Evolutionary conservation across 2,329 filamentous ascomycete species (phyloP).

Genomic region (Curvularia sp.): DNA sequence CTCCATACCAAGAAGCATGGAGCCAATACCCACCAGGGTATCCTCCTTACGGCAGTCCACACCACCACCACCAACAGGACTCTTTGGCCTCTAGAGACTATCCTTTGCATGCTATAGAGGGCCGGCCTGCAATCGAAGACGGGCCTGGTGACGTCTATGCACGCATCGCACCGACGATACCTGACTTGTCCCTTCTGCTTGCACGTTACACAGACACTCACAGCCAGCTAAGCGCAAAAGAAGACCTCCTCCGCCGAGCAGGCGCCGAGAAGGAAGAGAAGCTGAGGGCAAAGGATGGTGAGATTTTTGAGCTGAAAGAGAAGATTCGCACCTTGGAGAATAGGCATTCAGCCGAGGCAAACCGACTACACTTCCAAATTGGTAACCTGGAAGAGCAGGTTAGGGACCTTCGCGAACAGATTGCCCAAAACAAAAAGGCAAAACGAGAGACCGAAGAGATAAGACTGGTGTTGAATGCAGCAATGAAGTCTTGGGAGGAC

Average conservation of each 20-base stretch:
- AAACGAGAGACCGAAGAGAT: slow-evolving; percentile 50
- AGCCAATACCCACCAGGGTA: slow-evolving; percentile 47
- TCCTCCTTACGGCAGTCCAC: slow-evolving; percentile 45
- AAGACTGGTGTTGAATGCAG: slow-evolving; percentile 40
- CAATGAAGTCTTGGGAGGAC: slow-evolving; percentile 52
- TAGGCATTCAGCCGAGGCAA: slow-evolving; percentile 60
- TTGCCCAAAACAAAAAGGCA: slow-evolving; percentile 55
- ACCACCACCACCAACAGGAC: slow-evolving; percentile 44
- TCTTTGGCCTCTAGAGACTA: slow-evolving; percentile 48
- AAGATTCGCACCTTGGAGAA: slow-evolving; percentile 59
- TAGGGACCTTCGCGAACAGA: slow-evolving; percentile 59
- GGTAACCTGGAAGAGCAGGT: slow-evolving; percentile 61
- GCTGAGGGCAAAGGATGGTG: slow-evolving; percentile 60
- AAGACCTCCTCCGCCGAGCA: slow-evolving; percentile 59
- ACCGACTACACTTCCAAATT: slow-evolving; percentile 60
- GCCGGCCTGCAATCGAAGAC: slow-evolving; percentile 45
- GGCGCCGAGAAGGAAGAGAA: slow-evolving; percentile 60
- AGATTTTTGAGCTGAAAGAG: slow-evolving; percentile 60
- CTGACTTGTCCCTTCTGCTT: slow-evolving; percentile 50
- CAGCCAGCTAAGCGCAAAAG: slow-evolving; percentile 58
- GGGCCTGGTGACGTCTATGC: slow-evolving; percentile 49
- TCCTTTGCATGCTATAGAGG: slow-evolving; percentile 40
- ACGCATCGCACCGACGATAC: slow-evolving; percentile 50
- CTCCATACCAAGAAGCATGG: slow-evolving; percentile 49
- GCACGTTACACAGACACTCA: slow-evolving; percentile 60